Evolutionary conservation across 2,329 filamentous ascomycete species (phyloP).

Genomic region (Diplodia seriata): DNA sequence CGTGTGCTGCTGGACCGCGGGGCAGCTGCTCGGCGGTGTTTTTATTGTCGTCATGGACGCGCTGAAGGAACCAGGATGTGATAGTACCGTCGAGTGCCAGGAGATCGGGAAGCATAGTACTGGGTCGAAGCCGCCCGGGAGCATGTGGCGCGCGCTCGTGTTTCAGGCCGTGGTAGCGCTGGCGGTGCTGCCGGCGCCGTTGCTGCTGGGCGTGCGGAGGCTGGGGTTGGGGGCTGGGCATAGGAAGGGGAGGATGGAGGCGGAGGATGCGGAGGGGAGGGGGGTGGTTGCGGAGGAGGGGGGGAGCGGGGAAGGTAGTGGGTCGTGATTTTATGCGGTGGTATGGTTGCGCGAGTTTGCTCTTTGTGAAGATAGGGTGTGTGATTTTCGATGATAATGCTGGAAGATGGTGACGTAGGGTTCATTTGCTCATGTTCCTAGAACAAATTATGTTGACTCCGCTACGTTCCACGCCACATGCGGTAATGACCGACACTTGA

Average conservation of each 20-base stretch:
- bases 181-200: slow-evolving; percentile 68
- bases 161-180: slow-evolving; percentile 78
- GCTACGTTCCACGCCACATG: background rate
- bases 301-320: slow-evolving; percentile 2
- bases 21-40: slow-evolving; percentile 82
- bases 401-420: background rate
- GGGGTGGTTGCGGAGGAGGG: slow-evolving; percentile 10
- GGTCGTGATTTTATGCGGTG: background rate
- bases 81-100: slow-evolving; percentile 41
- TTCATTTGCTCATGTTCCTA: too few species aligned
- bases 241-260: slow-evolving; percentile 40
- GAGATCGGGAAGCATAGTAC: slow-evolving; percentile 37
- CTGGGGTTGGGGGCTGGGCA: slow-evolving; percentile 62
- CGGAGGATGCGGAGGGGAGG: slow-evolving; percentile 34
- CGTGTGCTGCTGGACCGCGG: slow-evolving; percentile 83
- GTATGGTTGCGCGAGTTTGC: background rate
- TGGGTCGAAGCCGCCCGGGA: slow-evolving; percentile 61
- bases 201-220: slow-evolving; percentile 67
- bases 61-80: slow-evolving; percentile 57
- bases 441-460: too few species aligned
- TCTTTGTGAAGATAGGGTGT: background rate
- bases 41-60: slow-evolving; percentile 86
- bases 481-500: background rate
- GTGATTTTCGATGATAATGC: background rate
- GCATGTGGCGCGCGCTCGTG: slow-evolving; percentile 78